Conservation (phyloP, 495 filamentous ascomycete genomes). For the Staphylotrichum tortipilum region DNA sequence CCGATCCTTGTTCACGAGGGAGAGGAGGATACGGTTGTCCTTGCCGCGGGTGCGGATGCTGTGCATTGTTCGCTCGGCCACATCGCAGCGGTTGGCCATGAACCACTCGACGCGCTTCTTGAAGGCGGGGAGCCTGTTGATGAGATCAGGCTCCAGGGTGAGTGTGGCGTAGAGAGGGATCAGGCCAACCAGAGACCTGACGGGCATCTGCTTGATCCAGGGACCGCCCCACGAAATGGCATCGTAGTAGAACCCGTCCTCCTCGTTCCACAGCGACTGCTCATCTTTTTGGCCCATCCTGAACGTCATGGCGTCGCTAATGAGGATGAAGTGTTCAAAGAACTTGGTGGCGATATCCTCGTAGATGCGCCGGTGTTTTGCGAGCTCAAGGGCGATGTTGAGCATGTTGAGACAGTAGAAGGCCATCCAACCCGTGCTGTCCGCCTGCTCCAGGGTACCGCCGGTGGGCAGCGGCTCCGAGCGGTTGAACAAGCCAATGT, state of each 20-base stretch:
- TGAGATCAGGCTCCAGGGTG: slow-evolving; percentile 85
- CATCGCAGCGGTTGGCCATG: slow-evolving; percentile 71
- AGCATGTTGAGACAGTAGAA: slow-evolving; percentile 94
- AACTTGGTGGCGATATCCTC: slow-evolving; percentile 98
- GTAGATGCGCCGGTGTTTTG: slow-evolving; percentile 91
- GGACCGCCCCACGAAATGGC: slow-evolving; percentile 92
- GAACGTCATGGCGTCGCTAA: slow-evolving; percentile 96
- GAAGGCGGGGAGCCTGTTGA: slow-evolving; percentile 88
- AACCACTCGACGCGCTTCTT: slow-evolving; percentile 91
- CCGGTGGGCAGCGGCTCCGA: slow-evolving; percentile 92
- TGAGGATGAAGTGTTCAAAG: slow-evolving; percentile 97
- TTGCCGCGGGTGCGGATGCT: slow-evolving; percentile 84
- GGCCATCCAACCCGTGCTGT: slow-evolving; percentile 98
- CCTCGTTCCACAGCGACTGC: slow-evolving; percentile 86
- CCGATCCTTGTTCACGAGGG: slow-evolving; percentile 83
- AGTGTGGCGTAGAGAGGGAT: slow-evolving; percentile 89
- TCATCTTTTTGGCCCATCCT: slow-evolving; percentile 64
- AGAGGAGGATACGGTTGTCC: slow-evolving; percentile 72
- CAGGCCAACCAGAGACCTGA: slow-evolving; percentile 82
- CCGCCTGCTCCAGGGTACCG: slow-evolving; percentile 87
- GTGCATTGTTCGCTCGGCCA: slow-evolving; percentile 85
- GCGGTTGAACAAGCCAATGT: slow-evolving; percentile 96
- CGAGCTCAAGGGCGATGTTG: slow-evolving; percentile 88
- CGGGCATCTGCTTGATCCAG: slow-evolving; percentile 83
- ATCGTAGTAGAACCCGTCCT: slow-evolving; percentile 97